These are phyloP conservation scores for Neoboletus subvelutipes DNA, from an alignment of 768 basidiomycete species.

Conservation along the genomic window DNA sequence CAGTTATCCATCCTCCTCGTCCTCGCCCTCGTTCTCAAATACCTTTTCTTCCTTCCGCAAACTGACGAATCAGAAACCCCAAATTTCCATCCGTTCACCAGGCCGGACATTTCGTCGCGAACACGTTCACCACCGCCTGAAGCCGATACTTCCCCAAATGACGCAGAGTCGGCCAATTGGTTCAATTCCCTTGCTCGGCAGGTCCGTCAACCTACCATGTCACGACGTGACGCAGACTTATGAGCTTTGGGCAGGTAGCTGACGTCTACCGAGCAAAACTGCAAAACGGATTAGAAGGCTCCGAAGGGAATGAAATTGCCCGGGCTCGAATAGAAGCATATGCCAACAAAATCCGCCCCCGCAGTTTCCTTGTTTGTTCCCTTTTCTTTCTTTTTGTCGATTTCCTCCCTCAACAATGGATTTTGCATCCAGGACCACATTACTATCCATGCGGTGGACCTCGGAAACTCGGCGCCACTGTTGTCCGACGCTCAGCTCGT, in stretches of 20 bases:
- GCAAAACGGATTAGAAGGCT: conserved; percentile 63
- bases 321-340: conserved; percentile 77
- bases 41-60: conserved; percentile 88
- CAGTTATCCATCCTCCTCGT: conserved; percentile 85
- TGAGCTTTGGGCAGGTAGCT: conserved; percentile 46
- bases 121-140: conserved; percentile 31
- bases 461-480: conserved; percentile 78
- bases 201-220: conserved; percentile 41
- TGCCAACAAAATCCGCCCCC: conserved; percentile 74
- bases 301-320: conserved; percentile 82
- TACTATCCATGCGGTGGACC: conserved; percentile 77
- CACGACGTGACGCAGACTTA: background rate
- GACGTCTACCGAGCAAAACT: conserved; percentile 78
- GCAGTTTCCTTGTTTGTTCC: conserved; percentile 59
- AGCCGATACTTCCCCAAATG: conserved; percentile 12
- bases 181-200: conserved; percentile 83
- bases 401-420: conserved; percentile 2
- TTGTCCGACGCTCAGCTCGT: conserved; percentile 66
- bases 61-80: conserved; percentile 53
- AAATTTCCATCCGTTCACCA: conserved; percentile 59
- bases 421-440: conserved; percentile 69
- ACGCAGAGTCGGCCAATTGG: conserved; percentile 84
- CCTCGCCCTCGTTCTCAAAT: conserved; percentile 81
- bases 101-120: conserved; percentile 44
- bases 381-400: background rate